A percentile compares a stretch with the other conserved stretches of the same genome.
These are phyloP conservation scores for Globisporangium paddicum DNA, from an alignment of 352 stramenopile species.

Conservation along the genomic window DNA sequence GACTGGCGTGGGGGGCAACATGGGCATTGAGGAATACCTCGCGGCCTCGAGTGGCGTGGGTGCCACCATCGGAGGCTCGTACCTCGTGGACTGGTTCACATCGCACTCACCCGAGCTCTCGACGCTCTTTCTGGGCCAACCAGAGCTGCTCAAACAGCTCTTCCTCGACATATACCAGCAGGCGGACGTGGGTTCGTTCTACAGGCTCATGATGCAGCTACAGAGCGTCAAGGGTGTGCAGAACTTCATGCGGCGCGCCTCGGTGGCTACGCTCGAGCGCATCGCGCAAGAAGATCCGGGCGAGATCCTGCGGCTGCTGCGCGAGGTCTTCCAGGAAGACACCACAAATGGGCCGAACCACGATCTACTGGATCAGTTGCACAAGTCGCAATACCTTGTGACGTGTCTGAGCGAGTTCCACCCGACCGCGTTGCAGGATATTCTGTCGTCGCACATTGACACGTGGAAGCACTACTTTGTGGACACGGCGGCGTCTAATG, in stretches of 20 bases:
- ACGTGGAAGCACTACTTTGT: conserved; percentile 67
- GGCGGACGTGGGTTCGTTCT: conserved; percentile 43
- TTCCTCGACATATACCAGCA: conserved; percentile 59
- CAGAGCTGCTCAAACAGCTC: conserved; percentile 53
- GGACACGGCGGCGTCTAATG: conserved; percentile 43
- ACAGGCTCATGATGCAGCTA: conserved; percentile 61
- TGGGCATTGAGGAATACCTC: conserved; percentile 7
- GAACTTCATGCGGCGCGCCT: conserved; percentile 50
- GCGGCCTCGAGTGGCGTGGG: neutral
- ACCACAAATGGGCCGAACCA: conserved; percentile 22
- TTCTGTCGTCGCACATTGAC: conserved; percentile 58
- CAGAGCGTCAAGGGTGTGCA: conserved; percentile 54
- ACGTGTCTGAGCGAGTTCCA: conserved; percentile 62
- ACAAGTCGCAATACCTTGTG: conserved; percentile 44
- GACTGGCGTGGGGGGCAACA: conserved; percentile 2
- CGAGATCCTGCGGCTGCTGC: conserved; percentile 39
- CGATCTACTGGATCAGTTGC: conserved; percentile 51
- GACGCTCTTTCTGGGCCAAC: conserved; percentile 41
- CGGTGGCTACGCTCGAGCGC: conserved; percentile 41
- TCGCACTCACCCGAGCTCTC: conserved; percentile 51
- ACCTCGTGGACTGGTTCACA: conserved; percentile 59
- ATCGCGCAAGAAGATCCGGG: conserved; percentile 57
- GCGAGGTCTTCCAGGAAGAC: conserved; percentile 44
- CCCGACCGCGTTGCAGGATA: conserved; percentile 49
- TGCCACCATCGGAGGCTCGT: conserved; percentile 5